These are phyloP conservation scores for Xylariaceae sp. DNA, from an alignment of 2,329 filamentous ascomycete species.

Conservation along the genomic window DNA sequence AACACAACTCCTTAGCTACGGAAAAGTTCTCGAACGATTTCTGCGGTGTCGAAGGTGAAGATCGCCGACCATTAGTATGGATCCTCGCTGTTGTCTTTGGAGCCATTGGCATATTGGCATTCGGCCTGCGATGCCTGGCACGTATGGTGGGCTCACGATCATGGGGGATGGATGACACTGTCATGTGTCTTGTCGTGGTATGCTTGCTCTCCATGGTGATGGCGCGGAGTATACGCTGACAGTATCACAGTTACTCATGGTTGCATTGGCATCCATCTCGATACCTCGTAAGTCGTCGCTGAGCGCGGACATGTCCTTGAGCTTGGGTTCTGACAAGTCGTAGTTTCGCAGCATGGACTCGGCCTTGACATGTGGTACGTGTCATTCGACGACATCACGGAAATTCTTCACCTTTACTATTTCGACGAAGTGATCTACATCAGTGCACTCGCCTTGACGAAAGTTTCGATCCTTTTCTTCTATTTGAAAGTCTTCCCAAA, in stretches of 20 bases:
- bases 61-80: conserved; percentile 22
- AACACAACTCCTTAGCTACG: conserved; percentile 15
- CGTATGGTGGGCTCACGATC: conserved; percentile 22
- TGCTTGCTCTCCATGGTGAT: background rate
- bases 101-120: conserved; percentile 24
- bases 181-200: conserved; percentile 25
- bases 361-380: conserved; percentile 42
- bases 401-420: conserved; percentile 30
- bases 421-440: conserved; percentile 28
- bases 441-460: conserved; percentile 25
- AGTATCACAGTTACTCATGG: conserved; percentile 14
- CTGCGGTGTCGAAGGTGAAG: conserved; percentile 22
- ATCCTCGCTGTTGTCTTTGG: conserved; percentile 24
- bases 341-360: conserved; percentile 35
- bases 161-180: conserved; percentile 28
- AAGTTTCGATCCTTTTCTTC: conserved; percentile 33
- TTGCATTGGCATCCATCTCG: conserved; percentile 19
- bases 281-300: conserved; percentile 20
- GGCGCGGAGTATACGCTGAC: conserved; percentile 2
- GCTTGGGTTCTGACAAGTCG: background rate
- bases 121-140: conserved; percentile 24
- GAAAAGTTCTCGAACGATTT: conserved; percentile 24
- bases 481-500: conserved; percentile 32
- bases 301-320: no score
- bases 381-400: conserved; percentile 35